A percentile compares a stretch with the other conserved stretches of the same genome.
These are phyloP conservation scores for Teunomyces stri DNA, from an alignment of 805 yeast genomes.

Conservation along the genomic window DNA sequence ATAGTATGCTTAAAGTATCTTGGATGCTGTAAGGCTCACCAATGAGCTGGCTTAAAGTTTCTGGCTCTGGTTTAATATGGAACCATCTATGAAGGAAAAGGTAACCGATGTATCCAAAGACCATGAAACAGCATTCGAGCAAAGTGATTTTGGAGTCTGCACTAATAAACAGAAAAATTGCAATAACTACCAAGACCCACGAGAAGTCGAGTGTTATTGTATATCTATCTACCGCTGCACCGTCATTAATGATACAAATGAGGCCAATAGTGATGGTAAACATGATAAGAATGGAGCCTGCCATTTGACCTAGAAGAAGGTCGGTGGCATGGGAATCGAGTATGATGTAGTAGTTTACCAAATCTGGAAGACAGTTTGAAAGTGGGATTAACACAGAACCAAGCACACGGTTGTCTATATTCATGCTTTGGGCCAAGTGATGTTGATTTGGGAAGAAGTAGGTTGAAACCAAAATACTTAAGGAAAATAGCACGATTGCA, in stretches of 20 bases:
- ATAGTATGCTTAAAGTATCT: constrained; percentile 20
- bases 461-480: constrained; percentile 35
- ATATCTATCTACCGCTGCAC: constrained; percentile 21
- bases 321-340: constrained; percentile 27
- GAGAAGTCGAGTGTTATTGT: constrained; percentile 23
- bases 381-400: constrained; percentile 36
- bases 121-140: constrained; percentile 28
- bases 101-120: constrained; percentile 20
- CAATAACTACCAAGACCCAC: constrained; percentile 27
- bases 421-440: constrained; percentile 20
- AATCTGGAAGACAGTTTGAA: constrained; percentile 37
- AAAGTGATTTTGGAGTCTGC: constrained; percentile 34
- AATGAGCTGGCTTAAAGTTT: neutral
- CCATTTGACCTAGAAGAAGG: constrained; percentile 36
- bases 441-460: constrained; percentile 32
- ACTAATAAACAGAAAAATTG: constrained; percentile 26
- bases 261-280: constrained; percentile 35
- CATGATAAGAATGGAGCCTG: constrained; percentile 34
- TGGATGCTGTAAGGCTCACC: constrained; percentile 18
- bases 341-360: constrained; percentile 33
- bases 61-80: constrained; percentile 6
- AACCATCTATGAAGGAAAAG: constrained; percentile 19
- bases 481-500: constrained; percentile 16
- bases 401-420: constrained; percentile 27
- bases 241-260: constrained; percentile 21